Evolutionary conservation across 2,329 filamentous ascomycete species (phyloP), one percentile per base, ranked within the genome.

Genomic region (Aspergillus hiratsukae): DNA sequence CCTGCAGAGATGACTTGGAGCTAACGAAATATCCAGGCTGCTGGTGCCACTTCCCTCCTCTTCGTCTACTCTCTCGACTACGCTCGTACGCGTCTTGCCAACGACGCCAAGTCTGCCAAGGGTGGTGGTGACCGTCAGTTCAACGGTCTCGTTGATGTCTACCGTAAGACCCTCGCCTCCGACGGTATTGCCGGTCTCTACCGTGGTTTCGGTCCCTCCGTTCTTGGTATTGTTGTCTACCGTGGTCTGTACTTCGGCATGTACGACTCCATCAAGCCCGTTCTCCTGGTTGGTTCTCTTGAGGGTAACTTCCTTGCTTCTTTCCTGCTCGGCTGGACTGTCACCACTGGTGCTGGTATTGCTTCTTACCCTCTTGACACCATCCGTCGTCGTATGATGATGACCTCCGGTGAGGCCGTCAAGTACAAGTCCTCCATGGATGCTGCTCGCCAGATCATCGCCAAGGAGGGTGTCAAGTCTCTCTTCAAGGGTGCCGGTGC

Each of bases 61-160:
- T 99, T 99, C 88, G 94, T 99, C 87, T 99, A 99, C 91, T 99
- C 94, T 66, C 91, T 99, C 78, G 94, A 99, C 83, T 99, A 97
- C 84, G 94, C 94, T 83, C 94, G 94, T 97, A 99, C 94, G 75
- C 94, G 94, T 96, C 91, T 99, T 72, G 94, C 94, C 90, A 99
- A 99, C 89, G 94, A 99, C 80, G 91, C 91, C 83, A 99, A 99
- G 91, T 91, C 87, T 79, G 90, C 93, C 82, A 96, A 96, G 75
- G 75, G 86, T 76, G 89, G 90, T 83, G 94, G 94, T 87, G 92
- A 92, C 69, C 94, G 94, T 81, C 94, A 99, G 86, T 99, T 97
- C 91, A 97, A 97, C 88, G 94, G 94, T 81, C 89, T 99, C 73
- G 80, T 99, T 69, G 94, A 99, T 75, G 94, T 99, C 83, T 99